A percentile compares a stretch with the other conserved stretches of the same genome.
phyloP scores from a whole-genome alignment of 73 alveolate species.

The Paramecium caudatum region DNA sequence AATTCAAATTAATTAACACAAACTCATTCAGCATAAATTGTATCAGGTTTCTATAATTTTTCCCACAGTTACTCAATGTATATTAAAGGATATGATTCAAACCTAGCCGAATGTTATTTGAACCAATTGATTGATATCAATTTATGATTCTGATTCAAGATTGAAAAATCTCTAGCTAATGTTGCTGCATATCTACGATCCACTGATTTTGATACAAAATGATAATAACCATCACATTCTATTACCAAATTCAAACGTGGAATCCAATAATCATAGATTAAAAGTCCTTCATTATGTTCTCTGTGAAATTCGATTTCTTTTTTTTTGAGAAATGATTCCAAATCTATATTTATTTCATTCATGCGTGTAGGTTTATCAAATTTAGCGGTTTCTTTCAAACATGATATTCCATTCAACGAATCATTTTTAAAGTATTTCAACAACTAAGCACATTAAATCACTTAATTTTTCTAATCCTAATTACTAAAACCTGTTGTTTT shows the following conservation, averaged over 20 bases:
- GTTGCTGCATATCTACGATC: not conserved
- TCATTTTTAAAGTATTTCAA: too few relatives aligned
- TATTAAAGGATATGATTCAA: not conserved
- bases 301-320: not conserved
- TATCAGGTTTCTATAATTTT: conserved; percentile 17
- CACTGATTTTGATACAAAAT: not conserved
- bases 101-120: not conserved
- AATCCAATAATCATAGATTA: not conserved
- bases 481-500: too few relatives aligned
- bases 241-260: not conserved
- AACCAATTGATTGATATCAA: conserved; percentile 19
- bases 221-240: conserved; percentile 55
- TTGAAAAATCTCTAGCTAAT: conserved; percentile 1
- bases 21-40: conserved; percentile 30
- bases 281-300: not conserved
- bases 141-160: not conserved
- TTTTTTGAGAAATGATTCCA: conserved; percentile 1
- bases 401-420: too few relatives aligned
- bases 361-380: not conserved
- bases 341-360: conserved; percentile 48
- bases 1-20: too few relatives aligned
- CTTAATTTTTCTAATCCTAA: too few relatives aligned
- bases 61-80: not conserved
- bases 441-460: too few relatives aligned
- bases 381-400: too few relatives aligned